Base-by-base conservation (phyloP, 2,329 filamentous ascomycete species). In the Xylaria sp. region DNA sequence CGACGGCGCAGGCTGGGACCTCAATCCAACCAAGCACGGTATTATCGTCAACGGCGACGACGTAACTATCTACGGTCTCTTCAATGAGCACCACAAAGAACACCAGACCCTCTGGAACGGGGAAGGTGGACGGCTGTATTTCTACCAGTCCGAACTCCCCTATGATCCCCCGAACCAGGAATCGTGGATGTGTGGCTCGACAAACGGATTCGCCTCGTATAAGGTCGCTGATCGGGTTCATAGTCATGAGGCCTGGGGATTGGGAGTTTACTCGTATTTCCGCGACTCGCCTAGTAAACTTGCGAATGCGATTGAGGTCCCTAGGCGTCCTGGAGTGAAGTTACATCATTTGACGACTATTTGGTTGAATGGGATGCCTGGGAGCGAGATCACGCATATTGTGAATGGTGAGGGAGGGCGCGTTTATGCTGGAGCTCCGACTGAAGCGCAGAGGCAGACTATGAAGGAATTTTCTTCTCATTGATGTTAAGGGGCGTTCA, bases 71-170 rank as follows among this genome's bases (percentile, higher is more conserved):
- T 73, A 72, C 49, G 71, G 71, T 3, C 62, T 73, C 11, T 73
- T 73, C 63, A 73, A 72, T 53, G 71, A 73, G 63, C 71, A 73
- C 57, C 71, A 73, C 48, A 64, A 70, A 54, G 68, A 69, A 19
- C 68, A 72, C 55, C 71, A 73, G 55, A 73, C 71, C n/a, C 61
- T 72, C 19, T 73, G 71, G 71, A 67, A 68, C 35, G 71, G 70
- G 18, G 63, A 73, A 39, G 54, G 62, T 51, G 71, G 71, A 4
- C 67, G 70, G 2, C 54, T 72, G 16, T 73, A 73, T 61, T 71
- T 73, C 62, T 73, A 73, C 58, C 71, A 73, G 62, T 72, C 70
- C 52, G 71, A 73, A 59, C 68, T 72, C 47, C 71, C 71, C 2
- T 73, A 73, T 57, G 71, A 72, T 37, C 70, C 70, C 11, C 71